Base-by-base conservation (phyloP, 305 asterid genomes). In the Fraxinus paxiana region DNA sequence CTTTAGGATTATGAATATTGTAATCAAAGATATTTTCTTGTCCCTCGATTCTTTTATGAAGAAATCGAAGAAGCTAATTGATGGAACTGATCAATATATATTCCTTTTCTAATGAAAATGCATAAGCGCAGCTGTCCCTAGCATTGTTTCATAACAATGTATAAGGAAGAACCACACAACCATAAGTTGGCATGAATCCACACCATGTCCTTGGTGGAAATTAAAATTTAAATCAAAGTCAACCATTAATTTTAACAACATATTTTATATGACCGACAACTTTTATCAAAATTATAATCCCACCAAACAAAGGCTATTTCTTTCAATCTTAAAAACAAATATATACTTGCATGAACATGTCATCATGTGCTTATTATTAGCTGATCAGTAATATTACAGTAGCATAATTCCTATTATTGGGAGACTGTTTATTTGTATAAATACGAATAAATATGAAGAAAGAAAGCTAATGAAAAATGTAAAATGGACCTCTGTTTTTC, bases 311-410 rank as follows among this genome's bases (percentile, higher is more conserved):
- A 9, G 38, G 38, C 9, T 34, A 34, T 34, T 2, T 41, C 15
- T 41, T 41, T 2, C 48, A 10, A 10, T 9, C 83, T 46, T 76
- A 34, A 41, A 41, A 41, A 41, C 48, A 13, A 41, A 12, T 43
- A 0, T 10, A 56, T 51, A 75, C 30, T 4, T 76, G 30, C 13
- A 28, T 73, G 31, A 79, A 20, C 10, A 15, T 81, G 71, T 87
- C 79, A 88, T 91, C 90, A 88, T 89, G 35, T 31, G 69, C 78
- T 84, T 76, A 91, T 90, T 83, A 91, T 91, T 72, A 63, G 9
- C 56, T 46, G 18, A 46, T 13, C 1, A 46, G 59, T 48, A 46
- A 46, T 3, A 46, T 46, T 51, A 51, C 20, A 37, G 43, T 1
- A 6, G 43, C 13, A 8, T 38, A 38, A 38, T 38, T 38, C 12